Conservation (phyloP, 2,329 filamentous ascomycete species). For the Sordariomycetes sp. region DNA sequence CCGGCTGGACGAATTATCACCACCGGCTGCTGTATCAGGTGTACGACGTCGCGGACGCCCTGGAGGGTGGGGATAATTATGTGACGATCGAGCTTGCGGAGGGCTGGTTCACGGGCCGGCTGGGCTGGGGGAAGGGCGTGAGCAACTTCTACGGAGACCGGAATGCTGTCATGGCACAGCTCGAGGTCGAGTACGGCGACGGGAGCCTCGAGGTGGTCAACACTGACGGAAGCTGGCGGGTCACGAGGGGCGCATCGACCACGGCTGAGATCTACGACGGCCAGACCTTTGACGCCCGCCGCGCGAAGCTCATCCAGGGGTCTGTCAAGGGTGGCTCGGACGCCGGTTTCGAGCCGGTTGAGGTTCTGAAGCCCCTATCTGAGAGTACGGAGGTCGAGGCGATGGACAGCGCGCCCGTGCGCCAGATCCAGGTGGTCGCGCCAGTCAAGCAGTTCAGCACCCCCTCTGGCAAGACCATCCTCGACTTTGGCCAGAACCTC, state of each 20-base stretch:
- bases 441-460: constrained; percentile 14
- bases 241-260: constrained; percentile 17
- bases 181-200: constrained; percentile 18
- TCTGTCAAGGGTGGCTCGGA: constrained; percentile 6
- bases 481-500: constrained; percentile 50
- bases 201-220: constrained; percentile 15
- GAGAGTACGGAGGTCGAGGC: constrained; percentile 12
- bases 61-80: constrained; percentile 21
- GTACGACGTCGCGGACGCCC: constrained; percentile 33
- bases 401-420: not conserved
- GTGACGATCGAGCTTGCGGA: constrained; percentile 32
- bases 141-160: constrained; percentile 27
- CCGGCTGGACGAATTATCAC: constrained; percentile 41
- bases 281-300: constrained; percentile 33
- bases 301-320: constrained; percentile 11
- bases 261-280: constrained; percentile 39
- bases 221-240: constrained; percentile 28
- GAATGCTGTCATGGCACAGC: constrained; percentile 24
- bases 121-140: constrained; percentile 16
- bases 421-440: not conserved
- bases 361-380: constrained; percentile 23
- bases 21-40: constrained; percentile 40
- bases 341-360: not conserved
- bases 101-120: constrained; percentile 35
- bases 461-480: constrained; percentile 29